Evolutionary conservation across 2,329 filamentous ascomycete genomes (phyloP).

Genomic region (Pseudogymnoascus sp.): DNA sequence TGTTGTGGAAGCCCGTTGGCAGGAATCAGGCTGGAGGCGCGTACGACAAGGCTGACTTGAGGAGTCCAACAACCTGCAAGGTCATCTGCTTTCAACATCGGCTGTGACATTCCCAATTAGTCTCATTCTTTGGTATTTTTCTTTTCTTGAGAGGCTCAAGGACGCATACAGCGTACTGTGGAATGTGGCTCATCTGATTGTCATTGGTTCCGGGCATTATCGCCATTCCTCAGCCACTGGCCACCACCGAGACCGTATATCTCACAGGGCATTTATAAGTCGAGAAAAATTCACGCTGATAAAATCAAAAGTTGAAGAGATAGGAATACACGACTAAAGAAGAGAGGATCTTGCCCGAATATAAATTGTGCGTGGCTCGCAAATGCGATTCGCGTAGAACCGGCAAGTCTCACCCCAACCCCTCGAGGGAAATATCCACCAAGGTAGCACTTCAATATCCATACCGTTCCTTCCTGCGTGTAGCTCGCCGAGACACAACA

Average conservation of each 20-base stretch:
- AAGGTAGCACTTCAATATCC: neutral
- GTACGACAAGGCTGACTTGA: neutral
- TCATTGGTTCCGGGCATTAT: neutral
- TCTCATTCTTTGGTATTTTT: neutral
- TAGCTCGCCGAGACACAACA: neutral
- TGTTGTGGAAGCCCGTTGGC: neutral
- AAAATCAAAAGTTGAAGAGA: neutral
- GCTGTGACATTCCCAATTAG: neutral
- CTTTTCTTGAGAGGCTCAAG: neutral
- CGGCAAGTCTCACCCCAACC: neutral
- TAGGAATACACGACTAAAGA: neutral
- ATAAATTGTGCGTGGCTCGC: neutral
- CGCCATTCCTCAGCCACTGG: neutral
- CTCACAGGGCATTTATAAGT: neutral
- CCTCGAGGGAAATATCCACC: neutral
- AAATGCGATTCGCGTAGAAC: neutral
- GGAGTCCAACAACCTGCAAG: neutral
- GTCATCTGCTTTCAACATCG: neutral
- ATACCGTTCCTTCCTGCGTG: neutral
- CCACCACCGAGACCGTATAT: neutral
- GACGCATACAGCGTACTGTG: neutral
- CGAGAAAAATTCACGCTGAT: neutral
- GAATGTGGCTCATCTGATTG: neutral
- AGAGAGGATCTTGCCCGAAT: neutral
- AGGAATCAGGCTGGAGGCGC: neutral